Conservation (phyloP, 2,329 filamentous ascomycete genomes). For the Cadophora malorum region DNA sequence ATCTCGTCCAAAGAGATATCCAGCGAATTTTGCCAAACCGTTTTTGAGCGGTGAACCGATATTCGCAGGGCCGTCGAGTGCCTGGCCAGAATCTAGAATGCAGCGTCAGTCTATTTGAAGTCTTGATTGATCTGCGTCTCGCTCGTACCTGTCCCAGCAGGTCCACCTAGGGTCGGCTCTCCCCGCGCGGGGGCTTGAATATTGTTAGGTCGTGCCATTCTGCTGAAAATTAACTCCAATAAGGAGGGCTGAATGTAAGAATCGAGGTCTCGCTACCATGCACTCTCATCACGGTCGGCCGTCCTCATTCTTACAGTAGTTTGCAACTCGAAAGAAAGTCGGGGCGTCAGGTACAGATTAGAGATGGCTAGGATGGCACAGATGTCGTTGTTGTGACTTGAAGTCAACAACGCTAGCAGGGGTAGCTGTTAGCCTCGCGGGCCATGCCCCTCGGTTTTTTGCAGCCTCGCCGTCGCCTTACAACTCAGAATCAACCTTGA, state of each 20-base stretch:
- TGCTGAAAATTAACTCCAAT: not conserved
- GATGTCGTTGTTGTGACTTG: not conserved
- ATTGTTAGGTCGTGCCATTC: not conserved
- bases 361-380: not conserved
- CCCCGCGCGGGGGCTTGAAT: not conserved
- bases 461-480: conserved; percentile 6
- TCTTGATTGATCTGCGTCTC: not conserved
- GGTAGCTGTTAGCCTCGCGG: not conserved
- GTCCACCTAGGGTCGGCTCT: not conserved
- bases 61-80: not conserved
- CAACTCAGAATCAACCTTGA: not conserved
- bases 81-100: not conserved
- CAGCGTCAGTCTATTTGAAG: not conserved
- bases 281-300: not conserved
- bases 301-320: not conserved
- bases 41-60: conserved; percentile 8
- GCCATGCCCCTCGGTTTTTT: not conserved
- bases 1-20: not conserved
- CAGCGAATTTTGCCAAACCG: not conserved
- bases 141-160: conserved; percentile 5
- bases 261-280: not conserved
- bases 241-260: too few relatives aligned
- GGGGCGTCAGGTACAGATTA: not conserved
- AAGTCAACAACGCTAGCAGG: conserved; percentile 15
- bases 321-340: not conserved